Evolutionary conservation across 345 rosid genomes (phyloP).

Genomic region (Aquilaria malaccensis): DNA sequence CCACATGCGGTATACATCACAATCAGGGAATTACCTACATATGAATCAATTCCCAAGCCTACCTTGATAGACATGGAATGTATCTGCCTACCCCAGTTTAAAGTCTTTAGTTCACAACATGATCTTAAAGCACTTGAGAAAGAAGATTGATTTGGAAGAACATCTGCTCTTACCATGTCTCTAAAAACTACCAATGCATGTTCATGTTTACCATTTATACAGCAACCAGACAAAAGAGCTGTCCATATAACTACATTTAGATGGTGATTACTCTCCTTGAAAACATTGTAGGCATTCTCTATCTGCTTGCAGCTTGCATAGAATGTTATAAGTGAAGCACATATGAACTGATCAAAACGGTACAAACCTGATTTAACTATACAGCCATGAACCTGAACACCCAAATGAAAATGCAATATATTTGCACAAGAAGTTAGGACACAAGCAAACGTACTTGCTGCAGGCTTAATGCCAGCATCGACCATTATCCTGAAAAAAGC

Average conservation of each 20-base stretch:
- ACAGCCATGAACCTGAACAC: constrained; percentile 50
- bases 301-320: constrained; percentile 52
- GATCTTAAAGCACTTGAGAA: constrained; percentile 59
- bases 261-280: constrained; percentile 30
- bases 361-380: constrained; percentile 37
- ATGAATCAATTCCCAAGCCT: constrained; percentile 45
- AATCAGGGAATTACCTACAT: constrained; percentile 61
- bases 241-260: constrained; percentile 61
- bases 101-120: constrained; percentile 51
- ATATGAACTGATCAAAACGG: constrained; percentile 36
- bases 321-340: constrained; percentile 56
- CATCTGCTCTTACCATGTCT: constrained; percentile 38
- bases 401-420: constrained; percentile 33
- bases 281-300: constrained; percentile 34
- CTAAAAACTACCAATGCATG: constrained; percentile 42
- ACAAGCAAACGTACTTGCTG: constrained; percentile 44
- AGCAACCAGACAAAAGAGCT: constrained; percentile 54
- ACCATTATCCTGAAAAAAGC: constrained; percentile 42
- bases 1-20: constrained; percentile 61
- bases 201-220: constrained; percentile 41
- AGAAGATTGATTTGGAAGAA: constrained; percentile 70
- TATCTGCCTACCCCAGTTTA: constrained; percentile 61
- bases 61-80: constrained; percentile 46
- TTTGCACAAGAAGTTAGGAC: constrained; percentile 58
- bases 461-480: constrained; percentile 29